Percentiles rank a stretch among this genome's conserved stretches.
Evolutionary conservation across 768 basidiomycete species (phyloP).

Genomic region (Fistulinella prunicolor): DNA sequence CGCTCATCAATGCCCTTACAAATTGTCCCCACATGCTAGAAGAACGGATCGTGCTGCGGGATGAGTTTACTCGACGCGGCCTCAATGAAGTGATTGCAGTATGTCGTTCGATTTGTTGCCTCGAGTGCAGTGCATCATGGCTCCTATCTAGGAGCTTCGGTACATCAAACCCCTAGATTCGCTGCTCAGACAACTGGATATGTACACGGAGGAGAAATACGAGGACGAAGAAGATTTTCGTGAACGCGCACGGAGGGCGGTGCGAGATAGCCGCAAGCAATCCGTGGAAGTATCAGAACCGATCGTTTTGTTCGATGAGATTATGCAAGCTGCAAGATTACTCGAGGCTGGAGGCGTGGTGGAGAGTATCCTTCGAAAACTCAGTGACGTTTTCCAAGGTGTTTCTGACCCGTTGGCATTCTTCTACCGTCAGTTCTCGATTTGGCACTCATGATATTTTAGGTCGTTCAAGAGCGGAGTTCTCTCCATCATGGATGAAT

Average conservation of each 20-base stretch:
- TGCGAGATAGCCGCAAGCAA: slow-evolving; percentile 25
- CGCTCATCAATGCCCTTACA: slow-evolving; percentile 74
- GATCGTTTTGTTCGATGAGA: slow-evolving; percentile 54
- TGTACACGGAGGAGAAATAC: slow-evolving; percentile 85
- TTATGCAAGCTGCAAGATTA: slow-evolving; percentile 57
- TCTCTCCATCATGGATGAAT: slow-evolving; percentile 58
- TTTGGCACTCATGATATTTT: slow-evolving; percentile 10
- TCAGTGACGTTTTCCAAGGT: slow-evolving; percentile 53
- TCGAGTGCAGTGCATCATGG: neutral
- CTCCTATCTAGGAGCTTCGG: slow-evolving; percentile 56
- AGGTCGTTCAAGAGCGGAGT: slow-evolving; percentile 65
- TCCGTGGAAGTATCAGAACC: slow-evolving; percentile 42
- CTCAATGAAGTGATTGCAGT: slow-evolving; percentile 84
- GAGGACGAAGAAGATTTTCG: slow-evolving; percentile 87
- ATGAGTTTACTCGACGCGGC: slow-evolving; percentile 80
- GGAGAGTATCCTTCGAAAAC: slow-evolving; percentile 57
- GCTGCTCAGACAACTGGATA: slow-evolving; percentile 73
- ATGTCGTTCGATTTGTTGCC: slow-evolving; percentile 31
- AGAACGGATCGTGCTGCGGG: slow-evolving; percentile 72
- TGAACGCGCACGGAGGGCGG: slow-evolving; percentile 50
- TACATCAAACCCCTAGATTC: slow-evolving; percentile 75
- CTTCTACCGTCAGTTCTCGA: neutral
- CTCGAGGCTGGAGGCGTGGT: slow-evolving; percentile 31
- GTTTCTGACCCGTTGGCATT: slow-evolving; percentile 58
- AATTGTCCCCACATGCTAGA: slow-evolving; percentile 76